Conservation (phyloP, 1,284 basidiomycete genomes). For the Tilletia caries region DNA sequence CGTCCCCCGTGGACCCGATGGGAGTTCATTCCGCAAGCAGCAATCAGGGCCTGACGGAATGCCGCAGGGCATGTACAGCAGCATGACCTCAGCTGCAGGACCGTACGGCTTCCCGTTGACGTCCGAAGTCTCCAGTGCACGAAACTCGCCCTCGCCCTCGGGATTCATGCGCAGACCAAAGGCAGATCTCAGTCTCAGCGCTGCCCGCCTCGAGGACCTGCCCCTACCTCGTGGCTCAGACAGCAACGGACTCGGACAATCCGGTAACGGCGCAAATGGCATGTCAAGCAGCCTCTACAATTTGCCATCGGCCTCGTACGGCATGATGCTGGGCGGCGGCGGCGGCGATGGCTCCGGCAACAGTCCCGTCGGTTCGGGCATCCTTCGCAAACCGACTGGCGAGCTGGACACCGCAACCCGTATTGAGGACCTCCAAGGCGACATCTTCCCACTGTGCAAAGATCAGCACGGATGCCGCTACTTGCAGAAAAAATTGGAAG, state of each 20-base stretch:
- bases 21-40: conserved; percentile 16
- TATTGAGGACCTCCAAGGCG: conserved; percentile 86
- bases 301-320: conserved; percentile 27
- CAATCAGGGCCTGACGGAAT: conserved; percentile 2
- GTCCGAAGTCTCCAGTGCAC: conserved; percentile 21
- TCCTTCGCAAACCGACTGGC: conserved; percentile 21
- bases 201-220: conserved; percentile 21
- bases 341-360: conserved; percentile 28
- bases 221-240: neutral
- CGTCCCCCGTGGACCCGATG: conserved; percentile 58
- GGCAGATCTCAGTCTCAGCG: conserved; percentile 27
- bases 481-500: conserved; percentile 97
- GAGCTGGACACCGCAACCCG: conserved; percentile 75
- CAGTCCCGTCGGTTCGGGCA: conserved; percentile 27
- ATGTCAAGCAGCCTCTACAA: conserved; percentile 14
- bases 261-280: conserved; percentile 9
- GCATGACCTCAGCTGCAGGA: conserved; percentile 13
- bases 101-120: conserved; percentile 16
- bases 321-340: conserved; percentile 20
- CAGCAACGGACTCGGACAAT: neutral
- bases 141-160: conserved; percentile 57
- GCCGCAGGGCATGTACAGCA: conserved; percentile 16
- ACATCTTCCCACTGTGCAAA: conserved; percentile 90
- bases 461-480: conserved; percentile 99
- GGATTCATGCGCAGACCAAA: conserved; percentile 26